Percentiles rank a stretch among this genome's conserved stretches.
phyloP scores from a whole-genome alignment of 441 rosid genomes.

The Mallotus repandus region DNA sequence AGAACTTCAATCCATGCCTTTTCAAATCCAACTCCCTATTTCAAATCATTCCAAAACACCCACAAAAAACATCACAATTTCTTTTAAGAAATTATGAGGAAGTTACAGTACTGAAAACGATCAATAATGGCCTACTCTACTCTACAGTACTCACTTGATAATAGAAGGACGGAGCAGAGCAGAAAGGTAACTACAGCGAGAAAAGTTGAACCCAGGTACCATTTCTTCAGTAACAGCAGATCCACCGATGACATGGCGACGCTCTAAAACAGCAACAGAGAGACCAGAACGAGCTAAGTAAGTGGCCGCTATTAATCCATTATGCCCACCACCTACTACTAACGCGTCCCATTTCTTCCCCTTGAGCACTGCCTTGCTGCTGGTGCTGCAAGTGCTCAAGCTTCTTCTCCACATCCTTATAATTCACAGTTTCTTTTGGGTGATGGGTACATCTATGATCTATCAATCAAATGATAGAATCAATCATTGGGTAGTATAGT shows the following conservation, averaged over 20 bases:
- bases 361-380: constrained; percentile 25
- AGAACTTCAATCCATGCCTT: constrained; percentile 74
- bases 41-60: neutral
- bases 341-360: constrained; percentile 69
- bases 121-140: too few species aligned
- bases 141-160: constrained; percentile 37
- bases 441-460: too few species aligned
- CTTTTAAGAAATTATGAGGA: neutral
- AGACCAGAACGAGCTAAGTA: constrained; percentile 85
- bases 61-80: neutral
- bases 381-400: constrained; percentile 25
- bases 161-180: constrained; percentile 80
- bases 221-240: constrained; percentile 83
- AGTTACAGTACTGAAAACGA: neutral
- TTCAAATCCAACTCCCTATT: constrained; percentile 69
- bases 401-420: constrained; percentile 58
- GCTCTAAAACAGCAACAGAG: constrained; percentile 85
- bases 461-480: too few species aligned
- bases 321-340: constrained; percentile 86
- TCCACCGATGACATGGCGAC: constrained; percentile 84
- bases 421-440: too few species aligned
- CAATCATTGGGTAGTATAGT: too few species aligned
- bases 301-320: constrained; percentile 82
- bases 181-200: constrained; percentile 92
- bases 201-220: constrained; percentile 70